phyloP scores from a whole-genome alignment of 139 green algal genomes.

The Choricystis sp. region DNA sequence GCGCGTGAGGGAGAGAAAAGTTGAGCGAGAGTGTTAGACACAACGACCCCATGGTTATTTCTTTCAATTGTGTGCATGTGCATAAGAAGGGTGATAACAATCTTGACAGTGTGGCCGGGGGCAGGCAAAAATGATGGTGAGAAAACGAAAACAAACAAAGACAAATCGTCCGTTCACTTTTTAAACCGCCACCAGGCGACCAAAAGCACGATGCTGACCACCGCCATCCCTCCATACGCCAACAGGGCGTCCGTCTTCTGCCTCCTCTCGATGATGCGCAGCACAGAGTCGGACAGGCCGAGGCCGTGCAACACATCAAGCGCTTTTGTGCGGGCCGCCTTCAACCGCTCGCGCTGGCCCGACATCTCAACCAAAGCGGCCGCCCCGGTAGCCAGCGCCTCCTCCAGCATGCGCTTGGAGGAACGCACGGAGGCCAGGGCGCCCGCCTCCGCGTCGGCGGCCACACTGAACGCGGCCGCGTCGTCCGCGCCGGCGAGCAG shows the following conservation, averaged over 20 bases:
- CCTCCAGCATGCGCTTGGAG: slow-evolving; percentile 47
- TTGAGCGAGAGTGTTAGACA: too few species aligned
- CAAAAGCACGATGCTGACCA: slow-evolving; percentile 2
- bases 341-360: slow-evolving; percentile 54
- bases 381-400: slow-evolving; percentile 54
- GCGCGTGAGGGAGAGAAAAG: too few species aligned
- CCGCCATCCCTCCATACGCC: slow-evolving; percentile 71
- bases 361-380: slow-evolving; percentile 57
- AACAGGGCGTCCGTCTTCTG: slow-evolving; percentile 58
- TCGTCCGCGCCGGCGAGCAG: slow-evolving; percentile 30
- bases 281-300: slow-evolving; percentile 60
- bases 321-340: slow-evolving; percentile 63
- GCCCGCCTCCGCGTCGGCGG: slow-evolving; percentile 37
- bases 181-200: slow-evolving; percentile 14
- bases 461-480: slow-evolving; percentile 7
- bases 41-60: too few species aligned
- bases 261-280: slow-evolving; percentile 60
- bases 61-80: too few species aligned
- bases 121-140: too few species aligned
- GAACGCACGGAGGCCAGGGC: slow-evolving; percentile 29
- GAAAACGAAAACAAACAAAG: too few species aligned
- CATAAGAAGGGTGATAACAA: too few species aligned
- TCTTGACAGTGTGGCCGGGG: too few species aligned
- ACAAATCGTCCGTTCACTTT: slow-evolving; percentile 3
- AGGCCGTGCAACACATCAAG: slow-evolving; percentile 75